Percentiles rank a stretch among this genome's conserved stretches.
phyloP scores from a whole-genome alignment of 148 eudicot species.

The Agrostemma githago region DNA sequence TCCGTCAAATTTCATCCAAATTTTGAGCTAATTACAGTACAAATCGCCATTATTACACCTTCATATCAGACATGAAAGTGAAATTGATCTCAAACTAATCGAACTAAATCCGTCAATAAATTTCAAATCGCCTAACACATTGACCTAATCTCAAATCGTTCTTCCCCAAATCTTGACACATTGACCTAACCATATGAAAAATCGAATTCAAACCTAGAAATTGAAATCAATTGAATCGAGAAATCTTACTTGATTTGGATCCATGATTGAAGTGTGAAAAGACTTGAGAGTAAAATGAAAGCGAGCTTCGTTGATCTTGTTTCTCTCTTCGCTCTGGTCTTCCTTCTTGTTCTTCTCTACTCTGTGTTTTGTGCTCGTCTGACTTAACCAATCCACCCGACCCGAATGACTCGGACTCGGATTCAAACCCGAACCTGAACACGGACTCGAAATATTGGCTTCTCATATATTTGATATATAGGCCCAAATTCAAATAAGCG shows the following conservation, averaged over 20 bases:
- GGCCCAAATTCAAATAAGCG: too few species aligned
- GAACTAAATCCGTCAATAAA: neutral
- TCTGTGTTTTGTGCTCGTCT: too few species aligned
- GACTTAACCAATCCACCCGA: slow-evolving; percentile 5
- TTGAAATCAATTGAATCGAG: slow-evolving; percentile 1
- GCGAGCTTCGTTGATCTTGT: neutral
- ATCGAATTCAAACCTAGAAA: too few species aligned
- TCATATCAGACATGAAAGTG: neutral
- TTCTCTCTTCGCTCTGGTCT: neutral
- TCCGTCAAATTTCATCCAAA: neutral
- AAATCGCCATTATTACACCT: neutral
- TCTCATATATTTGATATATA: too few species aligned
- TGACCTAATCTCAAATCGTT: too few species aligned
- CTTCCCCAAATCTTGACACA: too few species aligned
- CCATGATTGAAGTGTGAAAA: slow-evolving; percentile 19
- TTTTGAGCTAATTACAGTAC: neutral
- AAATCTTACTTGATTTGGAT: slow-evolving; percentile 32
- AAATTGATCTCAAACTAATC: neutral
- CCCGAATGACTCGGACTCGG: slow-evolving; percentile 3
- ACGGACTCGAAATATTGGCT: too few species aligned
- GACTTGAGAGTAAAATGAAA: neutral
- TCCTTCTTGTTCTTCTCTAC: neutral
- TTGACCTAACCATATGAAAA: too few species aligned
- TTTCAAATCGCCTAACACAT: too few species aligned
- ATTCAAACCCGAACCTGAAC: too few species aligned